Evolutionary conservation across 805 yeast species (phyloP).

Genomic region (Barnettozyma salicaria): DNA sequence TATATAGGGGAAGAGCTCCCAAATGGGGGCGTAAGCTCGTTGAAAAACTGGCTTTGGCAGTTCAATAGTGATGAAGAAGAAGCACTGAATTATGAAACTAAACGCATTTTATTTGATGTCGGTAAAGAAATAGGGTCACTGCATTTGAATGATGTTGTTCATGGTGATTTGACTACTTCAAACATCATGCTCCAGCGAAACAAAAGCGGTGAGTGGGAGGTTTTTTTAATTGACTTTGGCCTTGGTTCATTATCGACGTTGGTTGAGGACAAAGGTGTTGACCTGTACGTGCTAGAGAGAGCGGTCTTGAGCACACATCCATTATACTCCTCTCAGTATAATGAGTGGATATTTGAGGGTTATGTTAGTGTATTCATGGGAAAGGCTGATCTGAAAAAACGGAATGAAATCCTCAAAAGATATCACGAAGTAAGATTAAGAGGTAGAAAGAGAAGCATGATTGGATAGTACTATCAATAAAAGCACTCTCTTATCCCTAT

Average conservation of each 20-base stretch:
- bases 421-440: constrained; percentile 82
- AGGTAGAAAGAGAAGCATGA: constrained; percentile 93
- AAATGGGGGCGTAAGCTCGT: constrained; percentile 49
- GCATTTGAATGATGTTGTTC: constrained; percentile 75
- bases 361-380: constrained; percentile 39
- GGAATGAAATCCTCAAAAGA: constrained; percentile 51
- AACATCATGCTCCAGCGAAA: constrained; percentile 55
- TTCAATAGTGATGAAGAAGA: constrained; percentile 30
- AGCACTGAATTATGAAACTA: constrained; percentile 34
- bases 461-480: constrained; percentile 44
- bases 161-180: constrained; percentile 92
- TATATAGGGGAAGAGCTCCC: constrained; percentile 49
- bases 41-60: constrained; percentile 72
- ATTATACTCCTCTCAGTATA: constrained; percentile 54
- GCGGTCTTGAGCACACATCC: constrained; percentile 93
- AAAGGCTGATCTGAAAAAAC: constrained; percentile 34
- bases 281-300: constrained; percentile 86
- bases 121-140: constrained; percentile 65
- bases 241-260: constrained; percentile 68
- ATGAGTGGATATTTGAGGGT: constrained; percentile 67
- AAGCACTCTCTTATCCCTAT: not conserved
- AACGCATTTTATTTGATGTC: constrained; percentile 43
- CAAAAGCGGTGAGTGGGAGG: constrained; percentile 28
- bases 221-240: constrained; percentile 86
- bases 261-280: constrained; percentile 96